Evolutionary conservation across 225 moss, liverwort and hornwort genomes (phyloP).

Genomic region (Polytrichum commune): DNA sequence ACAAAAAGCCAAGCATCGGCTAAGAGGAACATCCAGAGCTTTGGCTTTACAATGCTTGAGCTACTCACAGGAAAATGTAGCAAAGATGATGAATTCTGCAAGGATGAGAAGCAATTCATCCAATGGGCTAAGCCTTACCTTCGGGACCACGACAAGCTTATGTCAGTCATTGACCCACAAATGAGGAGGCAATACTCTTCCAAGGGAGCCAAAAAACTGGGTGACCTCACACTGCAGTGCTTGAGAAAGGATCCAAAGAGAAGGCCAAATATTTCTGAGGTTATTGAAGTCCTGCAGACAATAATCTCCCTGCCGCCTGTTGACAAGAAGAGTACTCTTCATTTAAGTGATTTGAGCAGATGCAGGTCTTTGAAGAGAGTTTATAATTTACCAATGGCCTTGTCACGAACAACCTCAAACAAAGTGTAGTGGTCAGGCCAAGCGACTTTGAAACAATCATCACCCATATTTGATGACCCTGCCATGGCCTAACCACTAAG

Average conservation of each 20-base stretch:
- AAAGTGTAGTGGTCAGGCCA: conserved; percentile 1
- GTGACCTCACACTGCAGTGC: conserved; percentile 27
- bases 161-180: conserved; percentile 30
- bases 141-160: conserved; percentile 13
- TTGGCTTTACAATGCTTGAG: conserved; percentile 37
- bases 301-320: conserved; percentile 12
- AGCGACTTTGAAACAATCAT: too few species aligned
- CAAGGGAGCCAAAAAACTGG: conserved; percentile 20
- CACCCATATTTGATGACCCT: too few species aligned
- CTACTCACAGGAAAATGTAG: conserved; percentile 38
- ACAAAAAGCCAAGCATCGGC: conserved; percentile 26
- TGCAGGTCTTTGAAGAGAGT: conserved; percentile 19
- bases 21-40: conserved; percentile 34
- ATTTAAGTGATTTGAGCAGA: conserved; percentile 7
- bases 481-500: too few species aligned
- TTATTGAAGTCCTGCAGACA: conserved; percentile 23
- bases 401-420: conserved; percentile 21
- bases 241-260: conserved; percentile 21
- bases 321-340: neutral
- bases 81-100: conserved; percentile 21
- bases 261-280: conserved; percentile 29
- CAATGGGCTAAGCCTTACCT: conserved; percentile 38
- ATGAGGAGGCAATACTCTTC: conserved; percentile 17
- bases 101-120: conserved; percentile 27
- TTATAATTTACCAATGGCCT: conserved; percentile 16